Conservation (phyloP, 1,284 basidiomycete genomes). For the Coniferiporia weirii region DNA sequence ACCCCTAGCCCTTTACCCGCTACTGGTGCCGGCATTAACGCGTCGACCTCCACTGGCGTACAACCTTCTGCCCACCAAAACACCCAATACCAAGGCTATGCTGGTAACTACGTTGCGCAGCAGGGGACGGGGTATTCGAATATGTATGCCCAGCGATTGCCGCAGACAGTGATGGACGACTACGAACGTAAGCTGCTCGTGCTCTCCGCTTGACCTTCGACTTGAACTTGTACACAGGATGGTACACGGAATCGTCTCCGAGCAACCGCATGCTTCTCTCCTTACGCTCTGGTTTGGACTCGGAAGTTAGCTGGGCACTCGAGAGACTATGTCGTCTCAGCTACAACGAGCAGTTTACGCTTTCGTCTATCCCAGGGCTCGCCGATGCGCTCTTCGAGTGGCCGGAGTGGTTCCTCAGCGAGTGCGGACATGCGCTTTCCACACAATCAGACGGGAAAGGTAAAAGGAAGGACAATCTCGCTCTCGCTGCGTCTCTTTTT, state of each 20-base stretch:
- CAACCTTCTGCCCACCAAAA: background rate
- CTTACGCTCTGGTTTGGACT: conserved; percentile 66
- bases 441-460: conserved; percentile 25
- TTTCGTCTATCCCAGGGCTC: conserved; percentile 66
- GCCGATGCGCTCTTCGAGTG: conserved; percentile 76
- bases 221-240: conserved; percentile 42
- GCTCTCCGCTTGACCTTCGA: background rate
- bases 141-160: conserved; percentile 22
- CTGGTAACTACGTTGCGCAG: background rate
- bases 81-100: conserved; percentile 6
- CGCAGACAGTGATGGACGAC: conserved; percentile 59
- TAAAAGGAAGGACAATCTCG: conserved; percentile 19
- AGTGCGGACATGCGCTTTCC: conserved; percentile 10
- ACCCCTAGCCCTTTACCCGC: background rate
- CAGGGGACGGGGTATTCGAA: background rate
- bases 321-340: conserved; percentile 73
- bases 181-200: conserved; percentile 57
- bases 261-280: conserved; percentile 80
- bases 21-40: background rate
- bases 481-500: conserved; percentile 45
- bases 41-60: conserved; percentile 1
- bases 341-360: conserved; percentile 65
- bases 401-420: conserved; percentile 60
- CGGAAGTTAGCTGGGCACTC: conserved; percentile 77
- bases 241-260: conserved; percentile 68